Percentiles rank a stretch among this genome's conserved stretches.
Evolutionary conservation across 176 grass and related monocot species (phyloP).

Genomic region (Musa acuminata): DNA sequence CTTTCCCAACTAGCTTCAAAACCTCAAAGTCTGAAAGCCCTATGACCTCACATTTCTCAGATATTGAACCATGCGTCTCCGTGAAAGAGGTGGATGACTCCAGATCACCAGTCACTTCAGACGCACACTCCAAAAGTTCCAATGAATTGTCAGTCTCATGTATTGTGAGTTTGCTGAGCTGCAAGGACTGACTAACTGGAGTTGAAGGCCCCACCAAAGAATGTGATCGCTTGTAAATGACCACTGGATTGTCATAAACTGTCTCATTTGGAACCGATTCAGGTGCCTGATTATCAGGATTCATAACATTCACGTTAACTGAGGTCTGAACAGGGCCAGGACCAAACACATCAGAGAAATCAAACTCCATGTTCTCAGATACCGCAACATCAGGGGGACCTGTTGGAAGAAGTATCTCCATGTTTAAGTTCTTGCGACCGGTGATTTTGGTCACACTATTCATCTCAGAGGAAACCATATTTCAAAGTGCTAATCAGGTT

Average conservation of each 20-base stretch:
- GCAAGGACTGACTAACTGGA: conserved; percentile 61
- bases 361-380: conserved; percentile 80
- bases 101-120: conserved; percentile 41
- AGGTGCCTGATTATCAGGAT: conserved; percentile 44
- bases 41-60: conserved; percentile 45
- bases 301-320: conserved; percentile 31
- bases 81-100: conserved; percentile 21
- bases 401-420: conserved; percentile 69
- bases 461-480: conserved; percentile 81
- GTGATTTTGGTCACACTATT: conserved; percentile 31
- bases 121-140: conserved; percentile 53
- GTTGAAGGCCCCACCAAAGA: conserved; percentile 82
- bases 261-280: conserved; percentile 41
- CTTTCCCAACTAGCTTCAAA: conserved; percentile 93
- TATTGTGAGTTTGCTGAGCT: conserved; percentile 64
- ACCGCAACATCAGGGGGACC: conserved; percentile 61
- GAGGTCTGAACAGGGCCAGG: conserved; percentile 48
- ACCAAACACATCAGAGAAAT: conserved; percentile 96
- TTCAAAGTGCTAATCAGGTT: conserved; percentile 21
- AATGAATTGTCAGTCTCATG: conserved; percentile 46
- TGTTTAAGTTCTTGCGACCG: conserved; percentile 41
- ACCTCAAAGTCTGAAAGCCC: conserved; percentile 88
- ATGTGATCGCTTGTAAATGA: conserved; percentile 84
- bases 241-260: conserved; percentile 60
- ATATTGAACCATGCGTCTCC: conserved; percentile 36